Base-by-base conservation (phyloP, 2,329 filamentous ascomycete genomes). In the Diaporthe helianthi region DNA sequence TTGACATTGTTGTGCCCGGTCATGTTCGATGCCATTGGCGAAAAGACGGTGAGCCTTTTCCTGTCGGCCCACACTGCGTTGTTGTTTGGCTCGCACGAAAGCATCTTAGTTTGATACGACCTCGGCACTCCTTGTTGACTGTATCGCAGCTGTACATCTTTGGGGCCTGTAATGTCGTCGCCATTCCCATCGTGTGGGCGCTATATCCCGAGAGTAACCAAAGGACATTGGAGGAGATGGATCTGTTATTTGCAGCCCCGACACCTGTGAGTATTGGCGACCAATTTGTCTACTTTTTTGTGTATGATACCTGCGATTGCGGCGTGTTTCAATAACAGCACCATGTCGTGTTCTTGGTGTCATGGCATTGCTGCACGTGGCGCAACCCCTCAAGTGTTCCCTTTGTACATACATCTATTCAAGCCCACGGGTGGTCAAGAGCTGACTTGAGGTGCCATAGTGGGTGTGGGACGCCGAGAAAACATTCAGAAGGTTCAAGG, bases 121-220 rank as follows among this genome's bases (percentile, higher is more conserved):
- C 1, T n/a, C 19, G 19, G 13, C 3, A 9, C 8, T 36, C 19
- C 58, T 63, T 2, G 49, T 13, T 17, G 1, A 29, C 7, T 49
- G 3, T 26, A 0, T 33, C n/a, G 36, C 26, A 63, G 58, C 82
- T 93, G 1, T 92, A 93, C 76, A 89, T 94, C 63, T 94, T 93
- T 73, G 92, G 86, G 1, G 88, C 85, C 4, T 87, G 85, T 75
- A 93, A 93, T 75, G 79, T 89, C 10, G 77, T 92, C 36, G 85
- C 86, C 1, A 89, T 93, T 5, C 86, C 89, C 0, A 87, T 92
- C 79, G 88, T 93, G 0, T 94, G 90, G 89, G 89, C 89, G 0
- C 75, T 94, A 0, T 93, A 93, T 69, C 92, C 91, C 0, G 92
- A 93, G 76, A 92, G 88, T 3, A 92, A 90, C 75, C 89, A 92